Evolutionary conservation across 2,329 filamentous ascomycete species (phyloP).

Genomic region (Ploettnerulaceae sp.): DNA sequence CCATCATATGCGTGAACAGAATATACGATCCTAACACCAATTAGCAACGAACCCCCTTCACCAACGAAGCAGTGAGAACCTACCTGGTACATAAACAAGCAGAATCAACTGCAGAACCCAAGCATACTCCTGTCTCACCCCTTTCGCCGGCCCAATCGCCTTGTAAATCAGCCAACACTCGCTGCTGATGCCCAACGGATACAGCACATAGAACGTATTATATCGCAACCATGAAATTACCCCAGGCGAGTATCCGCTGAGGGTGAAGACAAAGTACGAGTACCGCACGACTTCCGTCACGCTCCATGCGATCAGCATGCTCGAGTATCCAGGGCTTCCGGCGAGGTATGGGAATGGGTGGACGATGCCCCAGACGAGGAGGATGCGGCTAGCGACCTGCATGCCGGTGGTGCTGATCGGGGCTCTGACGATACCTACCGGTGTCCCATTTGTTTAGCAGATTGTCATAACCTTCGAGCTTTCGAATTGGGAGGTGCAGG

Average conservation of each 20-base stretch:
- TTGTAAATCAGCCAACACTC: conserved; percentile 78
- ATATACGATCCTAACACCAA: conserved; percentile 56
- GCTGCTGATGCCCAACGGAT: conserved; percentile 84
- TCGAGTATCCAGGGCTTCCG: conserved; percentile 58
- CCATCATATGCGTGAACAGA: conserved; percentile 92
- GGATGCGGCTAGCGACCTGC: conserved; percentile 82
- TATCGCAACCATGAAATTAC: conserved; percentile 78
- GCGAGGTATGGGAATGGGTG: conserved; percentile 66
- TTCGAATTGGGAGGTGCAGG: no score
- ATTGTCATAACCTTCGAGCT: not conserved
- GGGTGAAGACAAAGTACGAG: conserved; percentile 77
- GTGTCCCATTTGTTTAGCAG: conserved; percentile 14
- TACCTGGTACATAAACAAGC: conserved; percentile 75
- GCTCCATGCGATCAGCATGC: conserved; percentile 83
- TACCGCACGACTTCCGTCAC: conserved; percentile 92
- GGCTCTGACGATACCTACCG: conserved; percentile 73
- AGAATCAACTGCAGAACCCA: conserved; percentile 61
- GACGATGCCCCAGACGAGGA: conserved; percentile 85
- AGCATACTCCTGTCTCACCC: conserved; percentile 47
- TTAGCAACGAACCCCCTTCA: conserved; percentile 17
- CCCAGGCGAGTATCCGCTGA: conserved; percentile 56
- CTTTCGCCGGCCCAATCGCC: conserved; percentile 56
- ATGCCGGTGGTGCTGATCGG: conserved; percentile 80
- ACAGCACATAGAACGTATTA: conserved; percentile 89
- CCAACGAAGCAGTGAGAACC: conserved; percentile 34